Evolutionary conservation across 495 filamentous ascomycete species (phyloP).

Genomic region (Diplogelasinospora grovesii): DNA sequence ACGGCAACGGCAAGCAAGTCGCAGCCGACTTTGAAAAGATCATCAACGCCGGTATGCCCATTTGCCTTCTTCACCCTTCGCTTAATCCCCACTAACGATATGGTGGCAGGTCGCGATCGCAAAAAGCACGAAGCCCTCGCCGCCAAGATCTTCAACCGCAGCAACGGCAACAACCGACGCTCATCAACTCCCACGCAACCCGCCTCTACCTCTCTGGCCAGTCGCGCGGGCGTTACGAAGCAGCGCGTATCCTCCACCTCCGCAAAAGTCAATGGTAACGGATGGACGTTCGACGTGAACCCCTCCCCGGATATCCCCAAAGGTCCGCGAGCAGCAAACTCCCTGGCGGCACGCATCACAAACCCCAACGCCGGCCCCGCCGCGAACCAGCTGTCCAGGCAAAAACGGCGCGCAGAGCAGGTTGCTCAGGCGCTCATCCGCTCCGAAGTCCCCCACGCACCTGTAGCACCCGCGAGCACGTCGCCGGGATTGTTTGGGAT

Average conservation of each 20-base stretch:
- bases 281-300: conserved; percentile 55
- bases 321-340: conserved; percentile 19
- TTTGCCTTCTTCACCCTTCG: conserved; percentile 2
- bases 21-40: conserved; percentile 58
- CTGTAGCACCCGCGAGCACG: too few species aligned
- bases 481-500: background rate
- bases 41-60: conserved; percentile 51
- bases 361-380: conserved; percentile 26
- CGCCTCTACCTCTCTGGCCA: conserved; percentile 56
- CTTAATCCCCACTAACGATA: conserved; percentile 10
- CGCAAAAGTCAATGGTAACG: conserved; percentile 33
- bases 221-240: conserved; percentile 69
- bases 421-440: conserved; percentile 23
- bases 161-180: too few species aligned
- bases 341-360: conserved; percentile 39
- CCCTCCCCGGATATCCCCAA: background rate
- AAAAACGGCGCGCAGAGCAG: conserved; percentile 27
- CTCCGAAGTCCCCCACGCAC: conserved; percentile 21
- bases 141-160: conserved; percentile 60
- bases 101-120: conserved; percentile 53
- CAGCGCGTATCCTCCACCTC: conserved; percentile 31
- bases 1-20: conserved; percentile 36
- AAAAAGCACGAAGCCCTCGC: conserved; percentile 67
- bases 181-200: conserved; percentile 48
- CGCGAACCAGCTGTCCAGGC: conserved; percentile 16